phyloP scores from a whole-genome alignment of 2,329 filamentous ascomycete genomes.

The Penicillium corylophilum region DNA sequence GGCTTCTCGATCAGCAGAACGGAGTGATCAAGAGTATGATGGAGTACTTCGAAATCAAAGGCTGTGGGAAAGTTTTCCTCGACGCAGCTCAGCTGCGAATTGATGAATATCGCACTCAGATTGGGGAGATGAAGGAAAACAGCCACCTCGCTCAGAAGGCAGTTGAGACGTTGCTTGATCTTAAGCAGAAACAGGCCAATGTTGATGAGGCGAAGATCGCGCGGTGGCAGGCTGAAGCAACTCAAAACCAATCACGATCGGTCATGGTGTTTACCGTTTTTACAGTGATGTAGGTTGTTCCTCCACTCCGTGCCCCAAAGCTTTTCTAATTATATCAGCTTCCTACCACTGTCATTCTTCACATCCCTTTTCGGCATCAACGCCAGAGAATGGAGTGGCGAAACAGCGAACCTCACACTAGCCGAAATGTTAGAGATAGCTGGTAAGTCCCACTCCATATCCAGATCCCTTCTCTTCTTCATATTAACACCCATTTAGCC shows the following conservation, averaged over 20 bases:
- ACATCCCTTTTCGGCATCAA: conserved; percentile 67
- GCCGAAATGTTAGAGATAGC: conserved; percentile 29
- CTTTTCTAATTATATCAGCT: conserved; percentile 33
- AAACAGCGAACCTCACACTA: conserved; percentile 38
- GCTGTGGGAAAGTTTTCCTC: conserved; percentile 53
- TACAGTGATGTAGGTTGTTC: conserved; percentile 60
- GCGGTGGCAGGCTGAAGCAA: conserved; percentile 61
- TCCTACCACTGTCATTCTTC: conserved; percentile 64
- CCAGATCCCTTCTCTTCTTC: neutral
- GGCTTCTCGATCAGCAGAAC: conserved; percentile 59
- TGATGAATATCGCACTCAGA: conserved; percentile 55
- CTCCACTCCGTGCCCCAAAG: too few species aligned
- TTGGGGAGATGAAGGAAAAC: conserved; percentile 59
- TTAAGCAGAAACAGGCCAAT: conserved; percentile 66
- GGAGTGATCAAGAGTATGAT: conserved; percentile 47
- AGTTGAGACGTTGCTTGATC: conserved; percentile 65
- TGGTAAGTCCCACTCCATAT: conserved; percentile 14
- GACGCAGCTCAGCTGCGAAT: conserved; percentile 54
- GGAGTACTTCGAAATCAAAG: conserved; percentile 31
- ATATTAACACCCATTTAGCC: conserved; percentile 13
- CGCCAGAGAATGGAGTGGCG: conserved; percentile 59
- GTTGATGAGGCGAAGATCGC: conserved; percentile 65
- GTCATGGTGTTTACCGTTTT: conserved; percentile 61
- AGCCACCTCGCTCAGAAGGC: conserved; percentile 60
- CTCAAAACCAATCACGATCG: conserved; percentile 60